These are phyloP conservation scores for Colletotrichum neosansevieriae DNA, from an alignment of 2,329 filamentous ascomycete genomes.

Conservation along the genomic window DNA sequence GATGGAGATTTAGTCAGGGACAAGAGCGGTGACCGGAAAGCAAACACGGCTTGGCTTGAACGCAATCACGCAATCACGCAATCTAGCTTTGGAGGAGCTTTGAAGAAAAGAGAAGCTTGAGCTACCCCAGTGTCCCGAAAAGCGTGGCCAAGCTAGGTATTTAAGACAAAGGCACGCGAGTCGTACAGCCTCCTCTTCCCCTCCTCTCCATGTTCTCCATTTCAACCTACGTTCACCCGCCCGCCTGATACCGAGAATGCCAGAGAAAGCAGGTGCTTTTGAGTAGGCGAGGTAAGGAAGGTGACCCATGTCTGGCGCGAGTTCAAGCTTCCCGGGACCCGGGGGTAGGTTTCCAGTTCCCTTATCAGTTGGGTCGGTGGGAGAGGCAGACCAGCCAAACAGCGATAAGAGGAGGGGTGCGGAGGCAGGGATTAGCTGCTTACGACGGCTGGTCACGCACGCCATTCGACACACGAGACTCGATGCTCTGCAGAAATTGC, in stretches of 20 bases:
- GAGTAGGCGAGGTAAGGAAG: constrained; percentile 16
- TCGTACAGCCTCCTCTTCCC: constrained; percentile 17
- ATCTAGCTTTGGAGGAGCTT: background rate
- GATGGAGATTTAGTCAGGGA: background rate
- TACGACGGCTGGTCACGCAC: constrained; percentile 18
- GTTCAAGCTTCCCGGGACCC: constrained; percentile 24
- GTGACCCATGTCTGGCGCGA: background rate
- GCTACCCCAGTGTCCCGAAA: background rate
- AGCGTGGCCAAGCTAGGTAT: constrained; percentile 16
- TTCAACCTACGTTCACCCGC: background rate
- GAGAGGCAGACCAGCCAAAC: constrained; percentile 23
- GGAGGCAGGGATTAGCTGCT: constrained; percentile 29
- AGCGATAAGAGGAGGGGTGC: constrained; percentile 21
- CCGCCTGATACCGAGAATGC: constrained; percentile 33
- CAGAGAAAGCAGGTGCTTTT: constrained; percentile 15
- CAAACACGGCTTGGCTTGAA: background rate
- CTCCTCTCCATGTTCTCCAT: background rate
- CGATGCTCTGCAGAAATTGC: background rate
- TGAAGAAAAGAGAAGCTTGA: background rate
- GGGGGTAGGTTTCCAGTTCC: background rate
- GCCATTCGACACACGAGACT: constrained; percentile 6
- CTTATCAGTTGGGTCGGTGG: constrained; percentile 35
- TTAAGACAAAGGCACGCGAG: constrained; percentile 24
- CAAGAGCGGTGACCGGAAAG: background rate
- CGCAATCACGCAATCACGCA: constrained; percentile 29